These are phyloP conservation scores for Fusarium sp. DNA, from an alignment of 2,329 filamentous ascomycete species.

Conservation along the genomic window DNA sequence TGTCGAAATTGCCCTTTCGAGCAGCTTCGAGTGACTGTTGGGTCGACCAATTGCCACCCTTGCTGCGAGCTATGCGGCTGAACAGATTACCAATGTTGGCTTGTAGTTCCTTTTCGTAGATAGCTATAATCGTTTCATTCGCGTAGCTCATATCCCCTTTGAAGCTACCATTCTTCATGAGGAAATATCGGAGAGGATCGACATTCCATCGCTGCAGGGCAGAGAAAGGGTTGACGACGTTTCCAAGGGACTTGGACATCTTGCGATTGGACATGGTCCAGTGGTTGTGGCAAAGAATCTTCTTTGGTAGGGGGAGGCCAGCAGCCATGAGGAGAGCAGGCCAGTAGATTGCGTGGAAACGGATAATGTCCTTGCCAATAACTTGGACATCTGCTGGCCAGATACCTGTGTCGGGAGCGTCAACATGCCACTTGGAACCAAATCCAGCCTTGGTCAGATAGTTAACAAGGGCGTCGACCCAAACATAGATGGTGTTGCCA, in stretches of 20 bases:
- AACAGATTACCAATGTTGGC: slow-evolving; percentile 84
- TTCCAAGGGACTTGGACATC: slow-evolving; percentile 96
- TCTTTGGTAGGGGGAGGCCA: slow-evolving; percentile 80
- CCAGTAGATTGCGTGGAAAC: slow-evolving; percentile 99
- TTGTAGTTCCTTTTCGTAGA: slow-evolving; percentile 85
- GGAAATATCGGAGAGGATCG: slow-evolving; percentile 90
- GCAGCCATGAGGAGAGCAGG: slow-evolving; percentile 94
- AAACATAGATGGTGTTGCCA: slow-evolving; percentile 95
- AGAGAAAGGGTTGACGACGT: slow-evolving; percentile 94
- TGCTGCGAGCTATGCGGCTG: slow-evolving; percentile 75
- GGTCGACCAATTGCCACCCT: slow-evolving; percentile 73
- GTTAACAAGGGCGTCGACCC: slow-evolving; percentile 95
- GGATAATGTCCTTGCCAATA: slow-evolving; percentile 95
- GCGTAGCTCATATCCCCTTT: slow-evolving; percentile 85
- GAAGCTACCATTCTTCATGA: slow-evolving; percentile 84
- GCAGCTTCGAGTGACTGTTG: slow-evolving; percentile 64
- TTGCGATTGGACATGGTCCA: slow-evolving; percentile 94
- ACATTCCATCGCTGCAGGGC: slow-evolving; percentile 90
- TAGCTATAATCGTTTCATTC: slow-evolving; percentile 78
- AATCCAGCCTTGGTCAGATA: slow-evolving; percentile 92
- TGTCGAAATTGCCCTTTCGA: slow-evolving; percentile 45
- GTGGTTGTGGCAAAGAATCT: slow-evolving; percentile 89
- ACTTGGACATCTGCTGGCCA: slow-evolving; percentile 96
- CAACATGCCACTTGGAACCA: slow-evolving; percentile 70
- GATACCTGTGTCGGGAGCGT: slow-evolving; percentile 69